Base-by-base conservation (phyloP, 805 yeast species). In the Metschnikowia peoriensis region DNA sequence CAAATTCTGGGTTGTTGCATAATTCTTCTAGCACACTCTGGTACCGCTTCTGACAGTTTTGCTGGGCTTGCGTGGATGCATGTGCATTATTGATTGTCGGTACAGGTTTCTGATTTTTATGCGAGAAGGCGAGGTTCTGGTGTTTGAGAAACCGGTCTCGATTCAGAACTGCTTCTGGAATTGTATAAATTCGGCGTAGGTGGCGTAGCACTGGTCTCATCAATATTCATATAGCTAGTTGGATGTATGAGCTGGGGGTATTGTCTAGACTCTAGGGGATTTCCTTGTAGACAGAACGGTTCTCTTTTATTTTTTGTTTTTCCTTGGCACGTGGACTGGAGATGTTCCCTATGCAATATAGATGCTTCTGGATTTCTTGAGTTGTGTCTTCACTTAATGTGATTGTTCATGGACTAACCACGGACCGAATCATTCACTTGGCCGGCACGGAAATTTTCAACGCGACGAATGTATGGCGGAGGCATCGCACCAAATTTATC, bases 91-190 rank as follows among this genome's bases (percentile, higher is more conserved):
- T 28, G 28, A 44, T 50, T 9, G 34, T 6, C 16, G 47, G 47
- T 15, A 37, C 39, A 15, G 32, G 29, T 15, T 27, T 41, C 28
- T 37, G 39, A 28, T 55, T 40, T 43, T 57, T 58, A 35, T 54
- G 47, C 8, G 49, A 34, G 35, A 59, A 54, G 44, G 53, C 56
- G 38, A 56, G 41, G 32, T 47, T 48, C 29, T 49, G 47, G 49
- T 53, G 47, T 12, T 38, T 35, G 27, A 51, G 54, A 40, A 59
- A 66, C 10, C 63, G 51, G 49, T 68, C 72, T 42, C 59, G 55
- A 32, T 49, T 58, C 69, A 65, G 68, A 9, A 66, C 57, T 28
- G 56, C 43, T 35, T 61, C 66, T 15, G 43, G 47, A 41, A 37
- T 29, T 14, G 47, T 42, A 47, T 45, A 52, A 22, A 56, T 50